Percentiles rank a stretch among this genome's conserved stretches.
These are phyloP conservation scores for Dryas integrifolia DNA, from an alignment of 331 rosid species.

Conservation along the genomic window DNA sequence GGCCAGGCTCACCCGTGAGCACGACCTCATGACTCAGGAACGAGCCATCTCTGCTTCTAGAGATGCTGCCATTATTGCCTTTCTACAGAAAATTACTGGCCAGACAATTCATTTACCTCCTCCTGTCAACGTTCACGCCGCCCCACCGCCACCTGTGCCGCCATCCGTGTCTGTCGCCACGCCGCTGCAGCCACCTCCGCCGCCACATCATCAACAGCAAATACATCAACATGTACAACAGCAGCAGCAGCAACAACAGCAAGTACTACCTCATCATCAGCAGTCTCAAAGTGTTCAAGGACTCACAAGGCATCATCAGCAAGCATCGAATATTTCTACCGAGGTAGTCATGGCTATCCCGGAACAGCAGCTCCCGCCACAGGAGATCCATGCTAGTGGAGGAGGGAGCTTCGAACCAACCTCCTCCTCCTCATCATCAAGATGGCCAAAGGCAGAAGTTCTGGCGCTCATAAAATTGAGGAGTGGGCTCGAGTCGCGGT, in stretches of 20 bases:
- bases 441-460: slow-evolving; percentile 51
- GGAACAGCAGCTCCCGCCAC: slow-evolving; percentile 18
- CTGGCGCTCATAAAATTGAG: slow-evolving; percentile 40
- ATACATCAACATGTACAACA: not conserved
- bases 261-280: not conserved
- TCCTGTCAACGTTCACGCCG: not conserved
- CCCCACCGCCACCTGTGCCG: slow-evolving; percentile 24
- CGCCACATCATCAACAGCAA: not conserved
- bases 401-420: slow-evolving; percentile 23
- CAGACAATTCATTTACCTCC: slow-evolving; percentile 40
- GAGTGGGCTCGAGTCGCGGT: slow-evolving; percentile 39
- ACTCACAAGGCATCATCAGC: slow-evolving; percentile 1
- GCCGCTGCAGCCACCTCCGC: not conserved
- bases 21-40: slow-evolving; percentile 38
- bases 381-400: slow-evolving; percentile 9
- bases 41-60: slow-evolving; percentile 39
- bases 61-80: slow-evolving; percentile 43
- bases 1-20: slow-evolving; percentile 37
- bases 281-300: slow-evolving; percentile 7
- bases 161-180: slow-evolving; percentile 12
- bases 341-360: slow-evolving; percentile 15
- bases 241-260: not conserved
- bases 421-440: slow-evolving; percentile 20
- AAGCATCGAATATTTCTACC: not conserved
- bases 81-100: slow-evolving; percentile 46